phyloP scores from a whole-genome alignment of 2,329 filamentous ascomycete genomes.

The Apiospora aurea region DNA sequence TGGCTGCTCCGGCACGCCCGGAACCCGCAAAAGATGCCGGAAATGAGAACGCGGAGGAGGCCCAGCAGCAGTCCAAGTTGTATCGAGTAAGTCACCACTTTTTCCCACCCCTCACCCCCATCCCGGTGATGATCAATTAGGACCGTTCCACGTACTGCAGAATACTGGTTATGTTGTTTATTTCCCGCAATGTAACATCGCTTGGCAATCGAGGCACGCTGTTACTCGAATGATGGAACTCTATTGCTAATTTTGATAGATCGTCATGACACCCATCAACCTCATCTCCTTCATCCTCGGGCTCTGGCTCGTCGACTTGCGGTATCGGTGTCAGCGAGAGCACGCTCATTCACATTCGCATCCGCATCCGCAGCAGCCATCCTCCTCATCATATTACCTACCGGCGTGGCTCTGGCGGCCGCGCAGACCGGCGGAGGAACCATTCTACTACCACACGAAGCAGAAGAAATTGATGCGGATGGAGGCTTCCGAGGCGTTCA shows the following conservation, averaged over 20 bases:
- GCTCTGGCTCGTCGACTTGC: constrained; percentile 67
- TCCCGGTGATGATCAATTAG: background rate
- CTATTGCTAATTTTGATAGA: background rate
- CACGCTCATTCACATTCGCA: constrained; percentile 38
- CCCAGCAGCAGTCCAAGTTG: constrained; percentile 32
- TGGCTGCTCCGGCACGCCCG: constrained; percentile 18
- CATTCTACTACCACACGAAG: constrained; percentile 61
- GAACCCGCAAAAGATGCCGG: constrained; percentile 15
- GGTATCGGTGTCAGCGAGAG: constrained; percentile 58
- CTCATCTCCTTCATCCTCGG: constrained; percentile 72
- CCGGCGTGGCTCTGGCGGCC: constrained; percentile 28
- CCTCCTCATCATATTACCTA: constrained; percentile 52
- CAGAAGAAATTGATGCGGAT: constrained; percentile 67
- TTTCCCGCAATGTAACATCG: background rate
- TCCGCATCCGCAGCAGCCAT: too few species aligned
- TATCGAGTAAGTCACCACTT: constrained; percentile 33
- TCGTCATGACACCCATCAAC: constrained; percentile 67
- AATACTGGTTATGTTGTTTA: background rate
- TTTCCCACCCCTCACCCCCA: background rate
- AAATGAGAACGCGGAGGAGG: constrained; percentile 16
- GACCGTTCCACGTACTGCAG: background rate
- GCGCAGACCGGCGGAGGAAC: constrained; percentile 36
- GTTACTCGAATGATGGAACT: background rate
- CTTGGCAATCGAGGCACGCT: background rate
- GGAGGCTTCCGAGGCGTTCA: constrained; percentile 70